These are phyloP conservation scores for Oryza coarctata DNA, from an alignment of 176 grass and related monocot species.

Conservation along the genomic window DNA sequence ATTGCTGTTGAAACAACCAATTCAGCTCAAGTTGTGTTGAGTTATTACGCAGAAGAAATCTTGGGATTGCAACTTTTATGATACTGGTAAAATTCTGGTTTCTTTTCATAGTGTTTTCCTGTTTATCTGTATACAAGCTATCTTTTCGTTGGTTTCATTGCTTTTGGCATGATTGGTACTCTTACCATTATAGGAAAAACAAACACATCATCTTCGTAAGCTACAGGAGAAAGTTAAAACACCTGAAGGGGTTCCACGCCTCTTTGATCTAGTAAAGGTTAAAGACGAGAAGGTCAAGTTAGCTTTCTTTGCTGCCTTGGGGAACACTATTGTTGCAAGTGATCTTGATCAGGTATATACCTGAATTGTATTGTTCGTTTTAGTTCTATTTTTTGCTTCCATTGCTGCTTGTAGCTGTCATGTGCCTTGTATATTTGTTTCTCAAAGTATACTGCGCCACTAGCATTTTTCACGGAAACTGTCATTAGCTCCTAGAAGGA, in stretches of 20 bases:
- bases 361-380: slow-evolving; percentile 32
- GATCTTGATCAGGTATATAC: slow-evolving; percentile 82
- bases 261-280: slow-evolving; percentile 90
- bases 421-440: slow-evolving; percentile 16
- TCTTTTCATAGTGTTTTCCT: slow-evolving; percentile 19
- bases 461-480: background rate
- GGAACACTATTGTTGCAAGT: slow-evolving; percentile 81
- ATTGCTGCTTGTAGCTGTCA: slow-evolving; percentile 6
- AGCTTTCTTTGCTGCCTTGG: slow-evolving; percentile 75
- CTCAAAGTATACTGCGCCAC: background rate
- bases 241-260: slow-evolving; percentile 82
- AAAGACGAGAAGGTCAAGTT: slow-evolving; percentile 86
- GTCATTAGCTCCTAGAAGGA: background rate
- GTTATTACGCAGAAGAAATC: slow-evolving; percentile 83
- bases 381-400: slow-evolving; percentile 18
- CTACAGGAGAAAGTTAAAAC: slow-evolving; percentile 64
- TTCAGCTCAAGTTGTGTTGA: slow-evolving; percentile 90
- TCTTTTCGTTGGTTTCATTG: slow-evolving; percentile 26
- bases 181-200: slow-evolving; percentile 68
- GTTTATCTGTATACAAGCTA: slow-evolving; percentile 15
- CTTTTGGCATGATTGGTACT: background rate
- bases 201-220: slow-evolving; percentile 61
- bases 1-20: slow-evolving; percentile 93
- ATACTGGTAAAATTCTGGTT: slow-evolving; percentile 64
- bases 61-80: slow-evolving; percentile 84